Percentiles rank a stretch among this genome's conserved stretches.
Evolutionary conservation across 345 rosid genomes (phyloP).

Genomic region (Citrus sp.): DNA sequence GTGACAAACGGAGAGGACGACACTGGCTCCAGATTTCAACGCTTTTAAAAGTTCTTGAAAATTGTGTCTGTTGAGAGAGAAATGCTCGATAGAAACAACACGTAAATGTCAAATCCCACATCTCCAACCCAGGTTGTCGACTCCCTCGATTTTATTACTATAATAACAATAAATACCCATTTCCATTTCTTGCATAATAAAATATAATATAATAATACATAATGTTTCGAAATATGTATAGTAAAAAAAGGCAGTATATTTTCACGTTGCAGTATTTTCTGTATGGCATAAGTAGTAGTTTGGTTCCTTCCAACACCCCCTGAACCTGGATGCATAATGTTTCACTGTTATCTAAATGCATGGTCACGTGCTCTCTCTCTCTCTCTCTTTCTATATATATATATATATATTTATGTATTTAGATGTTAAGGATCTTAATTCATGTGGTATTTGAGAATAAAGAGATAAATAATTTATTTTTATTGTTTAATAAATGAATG

Average conservation of each 20-base stretch:
- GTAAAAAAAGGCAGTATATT: neutral
- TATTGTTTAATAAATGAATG: too few species aligned
- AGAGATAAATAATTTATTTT: too few species aligned
- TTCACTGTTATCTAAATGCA: conserved; percentile 23
- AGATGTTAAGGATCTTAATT: too few species aligned
- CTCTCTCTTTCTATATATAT: neutral
- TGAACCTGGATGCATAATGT: neutral
- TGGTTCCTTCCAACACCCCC: conserved; percentile 15
- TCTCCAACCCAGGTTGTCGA: conserved; percentile 57
- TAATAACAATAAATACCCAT: neutral
- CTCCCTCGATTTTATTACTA: conserved; percentile 22
- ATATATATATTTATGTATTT: too few species aligned
- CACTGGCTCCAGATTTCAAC: conserved; percentile 76
- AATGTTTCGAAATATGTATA: neutral
- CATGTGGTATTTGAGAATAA: too few species aligned
- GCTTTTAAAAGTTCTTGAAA: conserved; percentile 57
- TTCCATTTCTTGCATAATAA: neutral
- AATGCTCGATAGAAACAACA: conserved; percentile 40
- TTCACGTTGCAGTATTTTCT: neutral
- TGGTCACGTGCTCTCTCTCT: conserved; percentile 24
- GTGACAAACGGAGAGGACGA: conserved; percentile 93
- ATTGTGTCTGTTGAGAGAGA: conserved; percentile 45
- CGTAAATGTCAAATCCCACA: conserved; percentile 71
- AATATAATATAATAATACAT: neutral
- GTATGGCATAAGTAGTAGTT: neutral